Percentiles rank a stretch among this genome's conserved stretches.
phyloP scores from a whole-genome alignment of 139 green algal genomes.

The Chlorella vulgaris region DNA sequence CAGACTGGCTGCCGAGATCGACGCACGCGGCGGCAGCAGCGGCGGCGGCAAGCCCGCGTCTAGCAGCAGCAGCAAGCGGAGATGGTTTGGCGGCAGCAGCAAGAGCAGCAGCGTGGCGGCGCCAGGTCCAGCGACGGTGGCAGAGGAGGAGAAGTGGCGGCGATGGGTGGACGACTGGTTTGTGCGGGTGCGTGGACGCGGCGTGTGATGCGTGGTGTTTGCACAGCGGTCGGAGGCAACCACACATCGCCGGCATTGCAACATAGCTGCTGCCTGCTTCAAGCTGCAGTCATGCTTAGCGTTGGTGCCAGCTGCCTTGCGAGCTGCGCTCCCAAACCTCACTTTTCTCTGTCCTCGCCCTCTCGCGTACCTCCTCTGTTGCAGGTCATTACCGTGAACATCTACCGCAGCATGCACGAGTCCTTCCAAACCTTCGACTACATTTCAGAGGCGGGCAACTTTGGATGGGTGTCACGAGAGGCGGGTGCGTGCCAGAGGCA shows the following conservation, averaged over 20 bases:
- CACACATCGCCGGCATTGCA: too few relatives aligned
- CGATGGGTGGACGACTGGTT: conserved; percentile 94
- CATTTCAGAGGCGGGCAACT: conserved; percentile 85
- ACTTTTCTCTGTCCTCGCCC: too few relatives aligned
- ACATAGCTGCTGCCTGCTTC: too few relatives aligned
- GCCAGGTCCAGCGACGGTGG: too few relatives aligned
- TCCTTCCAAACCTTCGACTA: conserved; percentile 87
- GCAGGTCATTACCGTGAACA: conserved; percentile 92
- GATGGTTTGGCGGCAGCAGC: conserved; percentile 11
- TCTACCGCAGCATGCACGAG: conserved; percentile 91
- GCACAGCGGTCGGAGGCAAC: neutral
- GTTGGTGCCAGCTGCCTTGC: too few relatives aligned
- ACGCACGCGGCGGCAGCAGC: neutral
- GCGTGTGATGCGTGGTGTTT: too few relatives aligned
- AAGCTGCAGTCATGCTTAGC: too few relatives aligned
- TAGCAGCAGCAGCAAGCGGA: conserved; percentile 27
- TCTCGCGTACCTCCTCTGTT: neutral
- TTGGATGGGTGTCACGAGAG: conserved; percentile 50
- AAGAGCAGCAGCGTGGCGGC: neutral
- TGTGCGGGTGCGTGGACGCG: conserved; percentile 70
- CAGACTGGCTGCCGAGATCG: conserved; percentile 67
- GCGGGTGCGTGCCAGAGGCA: conserved; percentile 12
- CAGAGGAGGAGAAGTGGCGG: conserved; percentile 78
- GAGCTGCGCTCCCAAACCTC: too few relatives aligned
- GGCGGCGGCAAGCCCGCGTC: neutral